These are phyloP conservation scores for Cyclotella cryptica DNA, from an alignment of 108 stramenopile genomes.

Conservation along the genomic window DNA sequence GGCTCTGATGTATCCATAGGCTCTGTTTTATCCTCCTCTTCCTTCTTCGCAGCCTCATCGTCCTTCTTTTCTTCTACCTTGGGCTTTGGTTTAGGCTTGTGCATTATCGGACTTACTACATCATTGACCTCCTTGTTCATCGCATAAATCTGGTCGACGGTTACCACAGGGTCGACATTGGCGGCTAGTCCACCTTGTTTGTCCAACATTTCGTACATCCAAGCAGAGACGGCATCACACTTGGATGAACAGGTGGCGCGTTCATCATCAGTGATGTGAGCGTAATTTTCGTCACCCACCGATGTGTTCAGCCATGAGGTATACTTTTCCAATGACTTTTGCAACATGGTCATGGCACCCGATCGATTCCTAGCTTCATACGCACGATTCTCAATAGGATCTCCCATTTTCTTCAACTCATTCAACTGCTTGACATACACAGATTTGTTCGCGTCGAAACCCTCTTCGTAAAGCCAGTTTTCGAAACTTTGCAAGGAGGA, in stretches of 20 bases:
- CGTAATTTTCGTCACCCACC: slow-evolving; percentile 76
- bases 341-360: slow-evolving; percentile 70
- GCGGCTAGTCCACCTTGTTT: slow-evolving; percentile 83
- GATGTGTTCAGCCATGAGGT: slow-evolving; percentile 85
- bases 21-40: slow-evolving; percentile 50
- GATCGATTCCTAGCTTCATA: slow-evolving; percentile 81
- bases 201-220: slow-evolving; percentile 94
- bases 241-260: slow-evolving; percentile 73
- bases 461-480: slow-evolving; percentile 99
- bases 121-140: slow-evolving; percentile 77
- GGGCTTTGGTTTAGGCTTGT: slow-evolving; percentile 93
- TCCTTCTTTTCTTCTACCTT: slow-evolving; percentile 71
- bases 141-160: slow-evolving; percentile 66
- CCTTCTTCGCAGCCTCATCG: slow-evolving; percentile 53
- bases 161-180: slow-evolving; percentile 86
- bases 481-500: slow-evolving; percentile 81
- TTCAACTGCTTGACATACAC: slow-evolving; percentile 88
- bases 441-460: slow-evolving; percentile 96
- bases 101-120: slow-evolving; percentile 84
- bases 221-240: slow-evolving; percentile 77
- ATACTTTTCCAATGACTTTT: slow-evolving; percentile 85
- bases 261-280: slow-evolving; percentile 94
- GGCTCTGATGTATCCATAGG: slow-evolving; percentile 76
- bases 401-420: slow-evolving; percentile 87
- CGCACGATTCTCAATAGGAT: slow-evolving; percentile 89